phyloP scores from a whole-genome alignment of 2,329 filamentous ascomycete species.

The Didymellaceae sp. region DNA sequence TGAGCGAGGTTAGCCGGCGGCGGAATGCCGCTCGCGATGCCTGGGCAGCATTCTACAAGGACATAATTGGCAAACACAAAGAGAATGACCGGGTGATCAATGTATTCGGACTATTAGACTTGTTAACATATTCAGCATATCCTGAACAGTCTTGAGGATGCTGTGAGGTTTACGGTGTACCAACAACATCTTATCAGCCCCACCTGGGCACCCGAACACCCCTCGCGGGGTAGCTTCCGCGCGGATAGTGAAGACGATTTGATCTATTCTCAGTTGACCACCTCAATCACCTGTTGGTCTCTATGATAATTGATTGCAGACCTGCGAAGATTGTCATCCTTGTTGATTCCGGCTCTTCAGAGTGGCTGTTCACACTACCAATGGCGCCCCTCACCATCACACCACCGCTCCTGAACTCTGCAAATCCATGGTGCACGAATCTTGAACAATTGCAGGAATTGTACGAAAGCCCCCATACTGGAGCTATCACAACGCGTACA shows the following conservation, averaged over 20 bases:
- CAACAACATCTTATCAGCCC: slow-evolving; percentile 16
- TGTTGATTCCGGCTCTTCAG: too few species aligned
- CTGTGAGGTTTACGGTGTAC: slow-evolving; percentile 1
- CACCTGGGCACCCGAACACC: background rate
- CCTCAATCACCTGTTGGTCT: too few species aligned
- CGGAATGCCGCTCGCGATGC: background rate
- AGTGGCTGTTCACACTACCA: too few species aligned
- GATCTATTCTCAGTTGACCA: too few species aligned
- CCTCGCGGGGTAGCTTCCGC: slow-evolving; percentile 12
- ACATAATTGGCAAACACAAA: too few species aligned
- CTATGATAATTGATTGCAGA: too few species aligned
- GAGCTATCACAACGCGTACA: slow-evolving; percentile 77
- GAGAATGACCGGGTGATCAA: too few species aligned
- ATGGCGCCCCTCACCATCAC: slow-evolving; percentile 57
- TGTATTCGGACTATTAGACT: too few species aligned
- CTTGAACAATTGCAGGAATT: slow-evolving; percentile 66
- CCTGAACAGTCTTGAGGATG: too few species aligned
- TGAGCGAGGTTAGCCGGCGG: slow-evolving; percentile 1
- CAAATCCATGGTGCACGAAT: slow-evolving; percentile 77
- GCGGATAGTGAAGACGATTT: too few species aligned
- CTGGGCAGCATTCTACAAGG: background rate
- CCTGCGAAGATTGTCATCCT: too few species aligned
- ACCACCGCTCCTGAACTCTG: slow-evolving; percentile 75
- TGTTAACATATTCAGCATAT: too few species aligned
- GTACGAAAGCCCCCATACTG: slow-evolving; percentile 67